A percentile compares a stretch with the other conserved stretches of the same genome.
phyloP scores from a whole-genome alignment of 2,329 filamentous ascomycete species.

The Lachnellula hyalina region DNA sequence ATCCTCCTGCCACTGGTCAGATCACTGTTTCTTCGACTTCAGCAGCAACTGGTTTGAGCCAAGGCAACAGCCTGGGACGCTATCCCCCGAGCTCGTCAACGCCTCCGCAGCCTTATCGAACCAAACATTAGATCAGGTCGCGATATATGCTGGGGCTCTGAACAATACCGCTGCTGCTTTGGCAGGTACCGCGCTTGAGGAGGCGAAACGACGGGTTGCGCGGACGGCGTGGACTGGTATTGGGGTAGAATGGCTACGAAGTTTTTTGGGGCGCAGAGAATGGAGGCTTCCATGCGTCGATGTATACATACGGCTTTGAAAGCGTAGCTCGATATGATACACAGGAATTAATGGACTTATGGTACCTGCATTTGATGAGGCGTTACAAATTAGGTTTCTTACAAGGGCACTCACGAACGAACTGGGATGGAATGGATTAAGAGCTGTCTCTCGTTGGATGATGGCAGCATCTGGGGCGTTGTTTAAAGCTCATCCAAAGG shows the following conservation, averaged over 20 bases:
- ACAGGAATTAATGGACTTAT: not conserved
- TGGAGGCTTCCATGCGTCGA: slow-evolving; percentile 91
- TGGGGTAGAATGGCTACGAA: slow-evolving; percentile 81
- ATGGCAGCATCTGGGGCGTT: not conserved
- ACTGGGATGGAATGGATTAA: not conserved
- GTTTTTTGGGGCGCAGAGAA: slow-evolving; percentile 73
- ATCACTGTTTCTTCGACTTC: slow-evolving; percentile 91
- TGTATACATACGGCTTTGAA: slow-evolving; percentile 70
- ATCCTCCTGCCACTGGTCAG: slow-evolving; percentile 84
- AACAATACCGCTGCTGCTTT: slow-evolving; percentile 67
- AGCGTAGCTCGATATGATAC: not conserved
- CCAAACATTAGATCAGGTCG: slow-evolving; percentile 32
- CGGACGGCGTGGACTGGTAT: slow-evolving; percentile 67
- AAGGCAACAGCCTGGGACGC: slow-evolving; percentile 36
- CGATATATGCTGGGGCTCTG: slow-evolving; percentile 38
- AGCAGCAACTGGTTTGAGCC: slow-evolving; percentile 87
- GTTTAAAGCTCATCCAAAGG: not conserved
- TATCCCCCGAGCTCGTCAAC: slow-evolving; percentile 23
- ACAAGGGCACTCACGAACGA: not conserved
- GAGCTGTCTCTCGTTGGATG: not conserved
- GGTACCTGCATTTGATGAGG: not conserved
- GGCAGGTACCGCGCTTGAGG: slow-evolving; percentile 61
- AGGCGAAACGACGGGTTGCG: slow-evolving; percentile 44
- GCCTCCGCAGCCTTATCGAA: slow-evolving; percentile 21
- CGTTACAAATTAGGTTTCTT: not conserved